phyloP scores from a whole-genome alignment of 2,329 filamentous ascomycete species.

The Dactylella cylindrospora region DNA sequence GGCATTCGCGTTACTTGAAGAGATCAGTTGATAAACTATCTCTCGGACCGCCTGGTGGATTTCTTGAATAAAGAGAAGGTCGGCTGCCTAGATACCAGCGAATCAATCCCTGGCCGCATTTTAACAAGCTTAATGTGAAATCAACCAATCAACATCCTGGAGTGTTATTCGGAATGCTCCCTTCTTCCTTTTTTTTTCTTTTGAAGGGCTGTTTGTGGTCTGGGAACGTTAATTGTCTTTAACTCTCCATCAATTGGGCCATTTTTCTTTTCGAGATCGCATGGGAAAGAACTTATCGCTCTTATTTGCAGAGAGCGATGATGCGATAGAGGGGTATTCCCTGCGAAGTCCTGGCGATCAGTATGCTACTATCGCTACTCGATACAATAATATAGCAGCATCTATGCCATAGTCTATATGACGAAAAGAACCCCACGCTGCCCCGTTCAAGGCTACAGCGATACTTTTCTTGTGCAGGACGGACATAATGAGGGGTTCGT shows the following conservation, averaged over 20 bases:
- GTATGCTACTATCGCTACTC: too few relatives aligned
- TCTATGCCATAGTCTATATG: too few relatives aligned
- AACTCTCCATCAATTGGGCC: slow-evolving; percentile 3
- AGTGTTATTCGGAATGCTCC: slow-evolving; percentile 22
- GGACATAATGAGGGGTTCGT: slow-evolving; percentile 21
- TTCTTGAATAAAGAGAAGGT: slow-evolving; percentile 26
- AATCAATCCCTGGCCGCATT: slow-evolving; percentile 29
- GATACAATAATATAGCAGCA: too few relatives aligned
- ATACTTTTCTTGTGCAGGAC: slow-evolving; percentile 16
- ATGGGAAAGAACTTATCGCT: too few relatives aligned
- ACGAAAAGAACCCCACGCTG: slow-evolving; percentile 7
- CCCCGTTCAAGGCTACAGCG: slow-evolving; percentile 6
- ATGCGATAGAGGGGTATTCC: too few relatives aligned
- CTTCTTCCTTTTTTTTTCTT: not conserved
- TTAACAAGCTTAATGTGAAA: slow-evolving; percentile 35
- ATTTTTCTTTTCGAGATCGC: too few relatives aligned
- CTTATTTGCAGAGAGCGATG: too few relatives aligned
- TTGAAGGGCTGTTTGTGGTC: not conserved
- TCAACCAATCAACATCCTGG: slow-evolving; percentile 31
- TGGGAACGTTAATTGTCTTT: slow-evolving; percentile 10
- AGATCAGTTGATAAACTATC: slow-evolving; percentile 31
- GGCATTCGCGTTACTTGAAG: slow-evolving; percentile 32
- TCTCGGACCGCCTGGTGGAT: slow-evolving; percentile 7
- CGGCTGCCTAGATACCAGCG: slow-evolving; percentile 41
- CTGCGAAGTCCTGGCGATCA: too few relatives aligned